Evolutionary conservation across 306 rosid genomes (phyloP), one percentile per base, ranked within the genome.

Genomic region (Mucuna pruriens): DNA sequence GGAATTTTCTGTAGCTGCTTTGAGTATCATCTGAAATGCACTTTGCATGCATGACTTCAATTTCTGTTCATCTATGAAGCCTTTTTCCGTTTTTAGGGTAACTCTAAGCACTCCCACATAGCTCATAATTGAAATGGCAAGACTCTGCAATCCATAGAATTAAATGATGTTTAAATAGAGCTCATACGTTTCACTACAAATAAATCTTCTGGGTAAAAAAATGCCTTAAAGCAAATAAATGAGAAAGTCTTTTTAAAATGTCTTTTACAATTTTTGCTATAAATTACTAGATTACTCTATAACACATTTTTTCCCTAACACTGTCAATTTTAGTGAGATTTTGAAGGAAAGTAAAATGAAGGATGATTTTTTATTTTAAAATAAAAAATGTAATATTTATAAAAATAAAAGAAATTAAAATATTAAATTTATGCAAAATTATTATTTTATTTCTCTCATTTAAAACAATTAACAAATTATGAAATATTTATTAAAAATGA

Each of bases 61-160:
- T 48, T 82, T 86, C 1, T 84, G 44, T 23, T 82, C 84, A 10
- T 91, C 87, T 4, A 91, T 87, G 49, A 85, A 54, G 4, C 67
- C 85, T 13, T 85, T 87, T 71, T 90, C 88, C 0, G 78, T 71
- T 19, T 84, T 82, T 3, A 87, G 70, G 23, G 85, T 34, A 38
- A 91, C 73, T 67, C 91, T 80, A 62, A 91, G 49, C 22, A 54
- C 49, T 64, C 83, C 90, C 91, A 84, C 84, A 20, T 91, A 91
- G 85, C 92, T 91, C 76, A 86, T 54, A 0, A 91, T 67, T 11
- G 92, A 45, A 45, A 88, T 63, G 0, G 54, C 80, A 19, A 91
- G 86, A 74, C 88, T 87, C 96, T 91, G 86, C 75, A 55, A 77
- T 31, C 51, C 80, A 84, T 1, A 3, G 7, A 72, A 55, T 52